These are phyloP conservation scores for Colletotrichum lupini DNA, from an alignment of 2,329 filamentous ascomycete genomes.

Conservation along the genomic window DNA sequence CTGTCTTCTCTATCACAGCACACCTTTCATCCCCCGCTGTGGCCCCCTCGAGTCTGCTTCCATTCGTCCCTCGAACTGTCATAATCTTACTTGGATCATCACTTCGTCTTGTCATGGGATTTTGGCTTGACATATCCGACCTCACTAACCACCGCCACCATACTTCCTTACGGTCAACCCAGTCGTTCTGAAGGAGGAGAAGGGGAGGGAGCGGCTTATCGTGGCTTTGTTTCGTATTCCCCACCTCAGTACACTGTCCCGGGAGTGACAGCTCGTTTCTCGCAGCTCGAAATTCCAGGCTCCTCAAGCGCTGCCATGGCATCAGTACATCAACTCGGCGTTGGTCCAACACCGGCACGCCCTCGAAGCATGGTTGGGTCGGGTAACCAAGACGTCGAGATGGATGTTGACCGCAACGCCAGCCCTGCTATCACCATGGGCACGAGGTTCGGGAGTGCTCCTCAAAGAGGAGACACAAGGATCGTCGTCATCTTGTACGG, in stretches of 20 bases:
- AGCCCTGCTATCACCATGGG: conserved; percentile 49
- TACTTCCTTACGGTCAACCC: conserved; percentile 20
- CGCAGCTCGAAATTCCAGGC: conserved; percentile 26
- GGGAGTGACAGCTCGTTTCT: conserved; percentile 25
- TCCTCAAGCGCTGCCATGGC: conserved; percentile 44
- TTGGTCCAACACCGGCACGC: conserved; percentile 46
- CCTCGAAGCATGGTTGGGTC: conserved; percentile 41
- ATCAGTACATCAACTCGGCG: conserved; percentile 51
- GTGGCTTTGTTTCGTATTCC: conserved; percentile 1
- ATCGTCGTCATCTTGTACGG: conserved; percentile 77
- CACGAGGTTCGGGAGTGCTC: conserved; percentile 56
- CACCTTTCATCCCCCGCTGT: conserved; percentile 20
- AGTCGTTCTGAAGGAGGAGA: conserved; percentile 31
- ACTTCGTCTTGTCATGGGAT: conserved; percentile 34
- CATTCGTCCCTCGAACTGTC: conserved; percentile 12
- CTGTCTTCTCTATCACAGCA: conserved; percentile 25
- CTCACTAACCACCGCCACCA: conserved; percentile 25
- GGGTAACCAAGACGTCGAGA: conserved; percentile 38
- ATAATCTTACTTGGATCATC: conserved; percentile 13
- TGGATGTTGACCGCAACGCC: conserved; percentile 50
- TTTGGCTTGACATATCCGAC: conserved; percentile 13
- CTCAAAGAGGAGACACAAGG: conserved; percentile 65
- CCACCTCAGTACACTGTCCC: conserved; percentile 6
- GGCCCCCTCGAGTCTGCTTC: conserved; percentile 13
- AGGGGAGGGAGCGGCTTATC: conserved; percentile 28